Conservation (phyloP, 1,139 yeast genomes). For the Martiniozyma asiatica region DNA sequence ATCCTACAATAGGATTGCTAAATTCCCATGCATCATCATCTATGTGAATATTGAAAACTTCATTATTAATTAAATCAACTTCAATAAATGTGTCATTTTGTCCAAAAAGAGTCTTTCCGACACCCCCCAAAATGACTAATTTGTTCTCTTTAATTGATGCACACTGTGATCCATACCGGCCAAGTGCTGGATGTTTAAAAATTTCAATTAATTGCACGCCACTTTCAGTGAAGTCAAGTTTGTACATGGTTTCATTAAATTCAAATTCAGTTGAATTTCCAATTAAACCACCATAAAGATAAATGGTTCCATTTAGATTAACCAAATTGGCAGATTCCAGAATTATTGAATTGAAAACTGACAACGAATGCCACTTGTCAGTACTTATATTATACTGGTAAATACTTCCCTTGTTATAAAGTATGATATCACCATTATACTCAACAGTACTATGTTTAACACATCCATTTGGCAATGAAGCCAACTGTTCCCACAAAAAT, state of each 20-base stretch:
- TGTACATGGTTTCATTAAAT: constrained; percentile 25
- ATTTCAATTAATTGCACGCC: constrained; percentile 1
- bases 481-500: constrained; percentile 27
- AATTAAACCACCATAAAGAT: constrained; percentile 43
- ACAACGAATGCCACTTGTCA: constrained; percentile 5
- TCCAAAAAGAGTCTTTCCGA: constrained; percentile 28
- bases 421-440: constrained; percentile 27
- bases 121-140: constrained; percentile 51
- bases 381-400: constrained; percentile 7
- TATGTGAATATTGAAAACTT: constrained; percentile 22
- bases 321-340: constrained; percentile 5
- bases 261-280: constrained; percentile 23
- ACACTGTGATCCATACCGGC: constrained; percentile 38
- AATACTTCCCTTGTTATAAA: constrained; percentile 31
- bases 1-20: constrained; percentile 53
- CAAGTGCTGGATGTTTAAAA: constrained; percentile 20
- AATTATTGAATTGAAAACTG: constrained; percentile 25
- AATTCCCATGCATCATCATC: constrained; percentile 27
- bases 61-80: constrained; percentile 20
- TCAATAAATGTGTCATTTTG: constrained; percentile 28
- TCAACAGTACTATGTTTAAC: constrained; percentile 42
- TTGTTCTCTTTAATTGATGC: constrained; percentile 20
- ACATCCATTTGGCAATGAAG: constrained; percentile 33
- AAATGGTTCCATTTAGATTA: constrained; percentile 25
- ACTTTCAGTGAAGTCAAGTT: constrained; percentile 20